Base-by-base conservation (phyloP, 2,329 filamentous ascomycete species). In the Rhytidhysteron rufulum region DNA sequence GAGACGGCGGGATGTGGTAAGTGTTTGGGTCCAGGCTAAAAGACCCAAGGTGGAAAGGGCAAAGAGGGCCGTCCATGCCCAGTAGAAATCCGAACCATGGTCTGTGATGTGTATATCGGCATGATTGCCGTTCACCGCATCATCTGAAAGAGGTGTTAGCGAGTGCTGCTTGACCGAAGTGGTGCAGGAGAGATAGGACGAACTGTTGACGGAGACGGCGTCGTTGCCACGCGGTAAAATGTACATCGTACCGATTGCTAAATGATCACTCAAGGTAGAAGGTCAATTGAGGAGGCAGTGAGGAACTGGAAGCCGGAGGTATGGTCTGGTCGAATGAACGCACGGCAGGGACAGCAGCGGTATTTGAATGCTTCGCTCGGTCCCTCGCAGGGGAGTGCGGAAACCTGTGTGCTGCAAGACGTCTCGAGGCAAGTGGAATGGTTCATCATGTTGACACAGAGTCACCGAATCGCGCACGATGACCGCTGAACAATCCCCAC, bases 51-150 rank as follows among this genome's bases (percentile, higher is more conserved):
- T 76, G 0, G 71, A 61, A 3, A 69, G 41, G 2, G 65, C 71
- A 75, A 82, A 80, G 35, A 81, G 53, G 3, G 77, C 72, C 38
- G 68, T 74, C n/a, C 80, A 70, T 3, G 78, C 64, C 65, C 72
- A 83, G 50, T 79, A 79, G 68, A 73, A 79, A 55, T 80, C 70
- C 2, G 75, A 79, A 6, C 76, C 79, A 49, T 61, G 74, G 18
- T 57, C 65, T 15, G 75, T 79, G 53, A 82, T 78, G 42, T 67
- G 64, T 27, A 81, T 70, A 51, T 79, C 65, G 17, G 69, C 68
- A 6, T 41, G 40, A 5, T 41, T 44, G 43, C 69, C 69, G 41
- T 66, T 67, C 41, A 66, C 66, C 16, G 63, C 61, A 37, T 62
- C 60, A 41, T 48, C 57, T 62, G 33, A 6, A 19, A 15, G 13